Evolutionary conservation across 352 stramenopile genomes (phyloP).

Genomic region (Phytophthora parvispora): DNA sequence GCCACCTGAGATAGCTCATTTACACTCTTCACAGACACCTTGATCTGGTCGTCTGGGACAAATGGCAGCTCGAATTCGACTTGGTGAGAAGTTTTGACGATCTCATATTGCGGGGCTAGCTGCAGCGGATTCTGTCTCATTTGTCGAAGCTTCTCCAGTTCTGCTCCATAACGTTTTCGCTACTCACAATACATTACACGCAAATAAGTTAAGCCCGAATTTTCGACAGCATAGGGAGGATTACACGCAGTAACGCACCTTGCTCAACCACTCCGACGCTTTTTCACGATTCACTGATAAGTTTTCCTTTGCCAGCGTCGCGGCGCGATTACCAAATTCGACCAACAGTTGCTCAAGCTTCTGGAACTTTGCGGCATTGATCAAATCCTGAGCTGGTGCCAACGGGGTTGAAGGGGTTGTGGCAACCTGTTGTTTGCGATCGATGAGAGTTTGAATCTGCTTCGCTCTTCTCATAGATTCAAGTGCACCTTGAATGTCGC

Average conservation of each 20-base stretch:
- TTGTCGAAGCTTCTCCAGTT: slow-evolving; percentile 60
- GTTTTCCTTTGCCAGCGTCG: slow-evolving; percentile 56
- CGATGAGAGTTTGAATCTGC: slow-evolving; percentile 71
- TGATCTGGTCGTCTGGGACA: slow-evolving; percentile 62
- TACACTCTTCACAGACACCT: slow-evolving; percentile 58
- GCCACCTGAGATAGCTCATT: slow-evolving; percentile 50
- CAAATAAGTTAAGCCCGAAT: background rate
- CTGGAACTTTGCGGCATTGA: slow-evolving; percentile 46
- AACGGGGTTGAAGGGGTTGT: background rate
- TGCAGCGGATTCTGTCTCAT: slow-evolving; percentile 65
- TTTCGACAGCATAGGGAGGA: background rate
- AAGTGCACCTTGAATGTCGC: slow-evolving; percentile 66
- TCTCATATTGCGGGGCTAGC: slow-evolving; percentile 49
- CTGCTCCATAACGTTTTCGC: slow-evolving; percentile 67
- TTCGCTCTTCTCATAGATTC: slow-evolving; percentile 77
- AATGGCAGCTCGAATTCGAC: slow-evolving; percentile 57
- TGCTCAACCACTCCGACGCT: slow-evolving; percentile 63
- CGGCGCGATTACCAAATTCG: slow-evolving; percentile 70
- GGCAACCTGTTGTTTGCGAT: slow-evolving; percentile 48
- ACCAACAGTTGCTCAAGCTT: slow-evolving; percentile 76
- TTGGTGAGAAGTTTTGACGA: slow-evolving; percentile 48
- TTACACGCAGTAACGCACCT: slow-evolving; percentile 37
- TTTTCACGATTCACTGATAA: slow-evolving; percentile 58
- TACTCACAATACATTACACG: slow-evolving; percentile 24
- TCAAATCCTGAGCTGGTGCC: slow-evolving; percentile 16